Evolutionary conservation across 2,329 filamentous ascomycete genomes (phyloP), one percentile per base, ranked within the genome.

Genomic region (Aspergillus carbonarius): DNA sequence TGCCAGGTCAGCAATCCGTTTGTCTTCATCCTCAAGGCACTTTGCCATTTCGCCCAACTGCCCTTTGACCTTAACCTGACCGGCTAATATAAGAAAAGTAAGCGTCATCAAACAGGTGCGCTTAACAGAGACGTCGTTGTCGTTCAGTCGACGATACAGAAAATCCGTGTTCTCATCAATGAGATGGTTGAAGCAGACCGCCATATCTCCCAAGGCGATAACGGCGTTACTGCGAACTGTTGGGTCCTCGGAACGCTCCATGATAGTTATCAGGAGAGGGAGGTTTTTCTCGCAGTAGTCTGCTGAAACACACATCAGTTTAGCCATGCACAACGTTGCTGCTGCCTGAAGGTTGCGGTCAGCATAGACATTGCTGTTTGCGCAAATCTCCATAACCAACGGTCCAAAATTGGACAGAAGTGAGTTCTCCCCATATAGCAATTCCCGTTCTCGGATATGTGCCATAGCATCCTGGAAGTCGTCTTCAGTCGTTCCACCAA

Each of bases 91-190:
- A 57, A 99, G 79, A 83, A 99, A 99, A 0, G 96, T 99, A 66
- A 99, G 79, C 1, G 96, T 99, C 95, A 98, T 99, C 20, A 99
- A 83, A 76, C 95, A 99, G 0, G 96, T 99, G 10, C 95, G 88
- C 82, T 98, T 99, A 61, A 99, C 95, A 2, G 90, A 93, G 20
- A 87, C 85, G 67, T 97, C 93, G 15, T 85, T 81, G 70, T 99
- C 96, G 15, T 95, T 96, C 7, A 99, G 84, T 17, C 96, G 88
- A 18, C 95, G 88, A 77, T 99, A 99, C 42, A 99, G 78, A 80
- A 98, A 99, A 73, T 99, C 95, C 0, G 95, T 99, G 76, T 99
- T 98, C 78, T 99, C 96, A 71, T 99, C 96, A 67, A 99, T 97
- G 51, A 99, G 85, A 71, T 99, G 95, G 72, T 99, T 99, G 83